phyloP scores from a whole-genome alignment of 805 yeast genomes.

The Tetrapisispora namnaoensis region DNA sequence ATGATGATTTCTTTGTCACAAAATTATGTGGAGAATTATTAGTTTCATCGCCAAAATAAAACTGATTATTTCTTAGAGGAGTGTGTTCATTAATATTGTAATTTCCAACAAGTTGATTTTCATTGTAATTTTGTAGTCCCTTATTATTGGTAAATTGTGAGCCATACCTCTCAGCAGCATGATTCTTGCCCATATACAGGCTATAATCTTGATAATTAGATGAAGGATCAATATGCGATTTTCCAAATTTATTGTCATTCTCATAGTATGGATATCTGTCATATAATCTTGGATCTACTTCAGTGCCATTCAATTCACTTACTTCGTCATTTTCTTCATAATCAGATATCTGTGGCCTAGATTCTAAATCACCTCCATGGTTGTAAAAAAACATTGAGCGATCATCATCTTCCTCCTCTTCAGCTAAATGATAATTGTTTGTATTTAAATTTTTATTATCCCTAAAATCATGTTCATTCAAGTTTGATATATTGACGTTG shows the following conservation, averaged over 20 bases:
- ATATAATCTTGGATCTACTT: constrained; percentile 6
- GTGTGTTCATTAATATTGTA: constrained; percentile 14
- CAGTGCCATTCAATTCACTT: constrained; percentile 3
- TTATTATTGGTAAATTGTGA: background rate
- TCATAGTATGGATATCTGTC: constrained; percentile 1
- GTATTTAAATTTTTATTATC: constrained; percentile 2
- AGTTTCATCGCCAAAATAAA: constrained; percentile 3
- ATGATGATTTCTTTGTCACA: constrained; percentile 25
- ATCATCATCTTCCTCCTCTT: constrained; percentile 17
- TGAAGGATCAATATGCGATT: background rate
- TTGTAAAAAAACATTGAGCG: constrained; percentile 29
- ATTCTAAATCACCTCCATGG: constrained; percentile 23
- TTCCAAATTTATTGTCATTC: background rate
- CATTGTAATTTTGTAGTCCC: background rate
- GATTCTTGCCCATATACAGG: background rate
- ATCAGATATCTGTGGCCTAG: constrained; percentile 26
- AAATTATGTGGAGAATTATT: constrained; percentile 44
- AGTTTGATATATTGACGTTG: background rate
- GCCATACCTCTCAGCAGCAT: background rate
- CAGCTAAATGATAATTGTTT: background rate
- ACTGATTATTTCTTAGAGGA: constrained; percentile 9
- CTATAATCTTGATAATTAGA: background rate
- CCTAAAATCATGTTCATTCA: constrained; percentile 1
- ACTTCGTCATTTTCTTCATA: constrained; percentile 20
- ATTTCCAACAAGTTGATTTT: constrained; percentile 2